Evolutionary conservation across 2,329 filamentous ascomycete species (phyloP), one percentile per base, ranked within the genome.

Genomic region (Colletotrichum sp.): DNA sequence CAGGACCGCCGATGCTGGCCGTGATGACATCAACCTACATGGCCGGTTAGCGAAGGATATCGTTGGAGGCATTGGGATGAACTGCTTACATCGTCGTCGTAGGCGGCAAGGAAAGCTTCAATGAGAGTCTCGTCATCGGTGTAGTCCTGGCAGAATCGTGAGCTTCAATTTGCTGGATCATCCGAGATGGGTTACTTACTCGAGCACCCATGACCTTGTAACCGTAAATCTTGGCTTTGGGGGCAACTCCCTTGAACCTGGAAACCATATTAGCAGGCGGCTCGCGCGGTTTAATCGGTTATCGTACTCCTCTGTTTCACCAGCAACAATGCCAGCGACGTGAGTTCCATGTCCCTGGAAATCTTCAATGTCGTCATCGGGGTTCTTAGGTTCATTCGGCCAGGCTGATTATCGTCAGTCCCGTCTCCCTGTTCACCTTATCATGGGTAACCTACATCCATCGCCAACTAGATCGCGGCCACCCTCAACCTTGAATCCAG

Each of bases 291-390:
- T 8, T 5, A 7, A 12, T 16, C 3, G 39, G 16, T 1, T 18
- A 30, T 63, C 49, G 39, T 21, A 72, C 49, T 44, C 49, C 21
- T 34, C 57, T 59, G 28, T 79, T 69, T 4, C 78, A 34, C 52
- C 78, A 2, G 78, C 80, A 30, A 82, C 78, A 32, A 83, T 83
- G 10, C 81, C 82, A 34, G 81, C 78, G 3, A 83, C 81, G 68
- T 86, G 85, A 6, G 85, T 86, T 7, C 85, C 85, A 63, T 86
- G 85, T 1, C 82, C 83, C 49, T 82, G 79, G 12, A 79, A 79
- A 65, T 85, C 83, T 79, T 83, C 81, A 0, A 84, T 84, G 39
- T 85, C 82, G n/a, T 79, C 77, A 49, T 86, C 85, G 1, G 85
- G 85, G 6, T 71, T 77, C 72, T 83, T 83, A 5, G 67, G 66